Conservation (phyloP, 2,329 filamentous ascomycete genomes). For the Magnaporthiopsis rhizophila region DNA sequence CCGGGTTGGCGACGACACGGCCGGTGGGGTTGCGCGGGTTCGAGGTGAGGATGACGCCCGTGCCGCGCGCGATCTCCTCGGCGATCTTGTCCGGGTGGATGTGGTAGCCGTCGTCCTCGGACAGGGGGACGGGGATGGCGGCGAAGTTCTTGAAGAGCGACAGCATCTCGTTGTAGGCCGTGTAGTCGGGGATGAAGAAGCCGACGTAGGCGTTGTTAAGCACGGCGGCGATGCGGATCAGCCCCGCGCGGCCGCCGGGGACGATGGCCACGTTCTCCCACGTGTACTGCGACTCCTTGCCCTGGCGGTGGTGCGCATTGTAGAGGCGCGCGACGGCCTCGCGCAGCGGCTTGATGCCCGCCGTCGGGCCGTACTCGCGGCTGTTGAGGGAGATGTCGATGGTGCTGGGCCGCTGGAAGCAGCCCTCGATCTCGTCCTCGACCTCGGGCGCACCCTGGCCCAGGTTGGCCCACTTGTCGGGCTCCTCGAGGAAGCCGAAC, state of each 20-base stretch:
- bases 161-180: slow-evolving; percentile 96
- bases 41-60: slow-evolving; percentile 83
- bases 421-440: slow-evolving; percentile 84
- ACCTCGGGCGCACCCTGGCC: slow-evolving; percentile 92
- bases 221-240: slow-evolving; percentile 92
- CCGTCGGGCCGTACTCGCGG: slow-evolving; percentile 87
- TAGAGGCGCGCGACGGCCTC: slow-evolving; percentile 87
- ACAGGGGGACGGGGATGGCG: slow-evolving; percentile 76
- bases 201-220: slow-evolving; percentile 86
- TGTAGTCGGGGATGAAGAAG: slow-evolving; percentile 94
- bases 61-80: slow-evolving; percentile 80
- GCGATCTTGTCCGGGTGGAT: slow-evolving; percentile 91
- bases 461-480: slow-evolving; percentile 81
- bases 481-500: slow-evolving; percentile 79
- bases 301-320: slow-evolving; percentile 84
- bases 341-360: slow-evolving; percentile 83
- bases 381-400: slow-evolving; percentile 73
- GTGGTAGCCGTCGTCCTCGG: slow-evolving; percentile 80
- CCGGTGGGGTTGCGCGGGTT: slow-evolving; percentile 95
- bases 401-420: slow-evolving; percentile 70
- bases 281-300: slow-evolving; percentile 82
- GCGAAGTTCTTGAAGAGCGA: slow-evolving; percentile 93
- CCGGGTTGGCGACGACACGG: slow-evolving; percentile 74
- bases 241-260: slow-evolving; percentile 80
- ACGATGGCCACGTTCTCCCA: slow-evolving; percentile 98